phyloP scores from a whole-genome alignment of 306 rosid genomes.

The Malus orientalis region DNA sequence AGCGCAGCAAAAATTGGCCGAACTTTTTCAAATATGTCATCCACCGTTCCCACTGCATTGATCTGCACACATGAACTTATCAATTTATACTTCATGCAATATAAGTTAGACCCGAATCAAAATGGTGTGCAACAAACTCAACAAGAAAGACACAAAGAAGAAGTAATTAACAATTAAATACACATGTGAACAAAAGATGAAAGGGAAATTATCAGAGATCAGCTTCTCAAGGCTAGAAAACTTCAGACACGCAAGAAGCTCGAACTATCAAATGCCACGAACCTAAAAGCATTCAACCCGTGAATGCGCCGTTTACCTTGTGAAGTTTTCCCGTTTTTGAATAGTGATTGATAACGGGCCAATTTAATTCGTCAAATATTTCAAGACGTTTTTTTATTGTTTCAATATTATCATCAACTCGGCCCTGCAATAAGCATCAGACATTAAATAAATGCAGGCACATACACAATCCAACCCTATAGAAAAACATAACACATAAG shows the following conservation, averaged over 20 bases:
- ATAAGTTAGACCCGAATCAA: background rate
- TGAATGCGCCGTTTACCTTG: slow-evolving; percentile 34
- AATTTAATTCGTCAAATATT: slow-evolving; percentile 61
- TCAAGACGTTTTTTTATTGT: slow-evolving; percentile 84
- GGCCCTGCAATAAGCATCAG: slow-evolving; percentile 53
- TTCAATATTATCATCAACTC: slow-evolving; percentile 87
- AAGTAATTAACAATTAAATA: background rate
- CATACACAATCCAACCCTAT: background rate
- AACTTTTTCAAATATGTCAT: slow-evolving; percentile 83
- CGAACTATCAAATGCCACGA: background rate
- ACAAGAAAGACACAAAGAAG: background rate
- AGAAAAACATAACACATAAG: slow-evolving; percentile 1
- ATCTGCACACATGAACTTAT: slow-evolving; percentile 48
- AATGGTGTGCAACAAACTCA: background rate
- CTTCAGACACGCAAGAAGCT: background rate
- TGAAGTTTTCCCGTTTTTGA: slow-evolving; percentile 67
- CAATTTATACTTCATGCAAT: background rate
- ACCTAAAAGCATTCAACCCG: background rate
- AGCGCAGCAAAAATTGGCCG: slow-evolving; percentile 48
- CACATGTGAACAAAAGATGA: background rate
- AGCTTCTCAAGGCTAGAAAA: slow-evolving; percentile 1
- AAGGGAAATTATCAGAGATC: background rate
- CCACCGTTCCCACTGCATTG: slow-evolving; percentile 72
- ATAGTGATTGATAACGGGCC: slow-evolving; percentile 73
- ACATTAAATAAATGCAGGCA: slow-evolving; percentile 13